A percentile compares a stretch with the other conserved stretches of the same genome.
phyloP scores from a whole-genome alignment of 2,329 filamentous ascomycete genomes.

The Exserohilum turcica region DNA sequence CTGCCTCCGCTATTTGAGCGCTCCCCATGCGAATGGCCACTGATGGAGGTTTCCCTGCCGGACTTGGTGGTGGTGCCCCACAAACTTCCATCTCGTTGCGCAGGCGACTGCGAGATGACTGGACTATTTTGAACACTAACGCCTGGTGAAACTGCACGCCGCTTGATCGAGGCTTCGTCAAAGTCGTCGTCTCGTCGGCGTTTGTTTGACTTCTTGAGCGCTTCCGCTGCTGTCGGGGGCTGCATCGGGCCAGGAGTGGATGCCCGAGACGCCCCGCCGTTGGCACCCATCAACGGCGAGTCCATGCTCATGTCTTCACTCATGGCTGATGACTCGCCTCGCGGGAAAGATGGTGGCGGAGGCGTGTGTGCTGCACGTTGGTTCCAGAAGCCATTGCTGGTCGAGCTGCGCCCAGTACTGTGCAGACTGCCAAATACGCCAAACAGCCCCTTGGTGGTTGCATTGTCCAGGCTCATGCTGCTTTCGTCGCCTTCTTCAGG shows the following conservation, averaged over 20 bases:
- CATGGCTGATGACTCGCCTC: conserved; percentile 57
- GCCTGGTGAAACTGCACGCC: conserved; percentile 87
- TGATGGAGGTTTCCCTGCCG: conserved; percentile 60
- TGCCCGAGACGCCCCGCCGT: conserved; percentile 39
- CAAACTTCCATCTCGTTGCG: conserved; percentile 70
- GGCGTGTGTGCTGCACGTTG: conserved; percentile 65
- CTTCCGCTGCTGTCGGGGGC: conserved; percentile 49
- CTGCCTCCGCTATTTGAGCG: conserved; percentile 56
- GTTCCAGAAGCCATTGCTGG: conserved; percentile 78
- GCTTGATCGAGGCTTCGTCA: conserved; percentile 85
- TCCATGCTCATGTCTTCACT: conserved; percentile 77
- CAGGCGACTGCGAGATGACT: conserved; percentile 77
- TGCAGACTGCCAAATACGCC: conserved; percentile 79
- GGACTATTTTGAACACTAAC: conserved; percentile 92
- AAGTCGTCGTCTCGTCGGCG: conserved; percentile 90
- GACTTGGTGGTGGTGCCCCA: conserved; percentile 74
- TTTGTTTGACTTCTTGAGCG: conserved; percentile 59
- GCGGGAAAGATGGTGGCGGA: conserved; percentile 63
- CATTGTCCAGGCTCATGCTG: conserved; percentile 60
- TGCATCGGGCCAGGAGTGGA: conserved; percentile 47
- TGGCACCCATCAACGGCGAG: conserved; percentile 57
- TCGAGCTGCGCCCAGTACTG: conserved; percentile 71
- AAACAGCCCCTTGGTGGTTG: conserved; percentile 54
- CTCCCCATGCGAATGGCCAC: conserved; percentile 58
- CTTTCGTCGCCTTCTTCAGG: conserved; percentile 64